Evolutionary conservation across 176 grass and related monocot species (phyloP).

Genomic region (Dactylis glomerata): DNA sequence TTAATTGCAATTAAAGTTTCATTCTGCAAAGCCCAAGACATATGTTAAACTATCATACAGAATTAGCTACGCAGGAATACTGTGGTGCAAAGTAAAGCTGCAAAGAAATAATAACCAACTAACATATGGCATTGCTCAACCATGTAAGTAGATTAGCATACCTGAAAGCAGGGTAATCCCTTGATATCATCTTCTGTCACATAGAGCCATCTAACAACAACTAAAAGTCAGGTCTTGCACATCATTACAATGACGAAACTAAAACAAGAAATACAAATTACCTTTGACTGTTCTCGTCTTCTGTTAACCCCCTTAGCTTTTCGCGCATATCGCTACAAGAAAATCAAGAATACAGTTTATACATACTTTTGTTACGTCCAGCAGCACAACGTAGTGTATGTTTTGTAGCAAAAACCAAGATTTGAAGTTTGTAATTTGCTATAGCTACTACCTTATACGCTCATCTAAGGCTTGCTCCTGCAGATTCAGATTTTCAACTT

Average conservation of each 20-base stretch:
- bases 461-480: constrained; percentile 81
- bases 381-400: constrained; percentile 1
- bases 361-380: constrained; percentile 13
- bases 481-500: constrained; percentile 76
- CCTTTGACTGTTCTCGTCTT: constrained; percentile 93
- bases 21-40: constrained; percentile 54
- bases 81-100: not conserved
- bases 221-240: constrained; percentile 1
- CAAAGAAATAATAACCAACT: constrained; percentile 7
- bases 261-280: constrained; percentile 42
- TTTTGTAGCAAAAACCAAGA: not conserved
- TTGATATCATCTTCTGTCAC: constrained; percentile 99
- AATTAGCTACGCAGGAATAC: not conserved
- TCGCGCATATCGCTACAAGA: constrained; percentile 78
- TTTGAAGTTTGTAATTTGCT: constrained; percentile 16
- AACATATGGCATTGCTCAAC: constrained; percentile 1
- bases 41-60: not conserved
- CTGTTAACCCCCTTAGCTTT: constrained; percentile 78
- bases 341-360: constrained; percentile 23
- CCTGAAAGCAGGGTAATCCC: constrained; percentile 91
- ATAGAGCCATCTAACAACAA: constrained; percentile 80
- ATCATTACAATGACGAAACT: constrained; percentile 8
- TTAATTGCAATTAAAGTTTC: constrained; percentile 98
- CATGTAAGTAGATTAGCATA: constrained; percentile 37
- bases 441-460: constrained; percentile 54